Conservation (phyloP, 257 asterid genomes). For the Gentiana straminea region DNA sequence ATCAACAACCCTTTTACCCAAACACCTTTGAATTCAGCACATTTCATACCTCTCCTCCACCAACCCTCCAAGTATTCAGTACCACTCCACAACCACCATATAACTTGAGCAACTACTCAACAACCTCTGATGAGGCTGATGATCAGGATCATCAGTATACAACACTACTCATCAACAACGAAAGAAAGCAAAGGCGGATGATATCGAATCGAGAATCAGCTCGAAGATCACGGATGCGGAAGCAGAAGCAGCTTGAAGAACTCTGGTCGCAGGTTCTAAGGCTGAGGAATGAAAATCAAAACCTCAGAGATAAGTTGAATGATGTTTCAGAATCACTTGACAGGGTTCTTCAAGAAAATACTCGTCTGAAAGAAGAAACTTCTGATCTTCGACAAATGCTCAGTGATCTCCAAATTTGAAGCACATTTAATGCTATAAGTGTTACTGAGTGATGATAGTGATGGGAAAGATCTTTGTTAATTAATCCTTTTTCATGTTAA, state of each 20-base stretch:
- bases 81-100: conserved; percentile 13
- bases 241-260: conserved; percentile 81
- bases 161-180: conserved; percentile 40
- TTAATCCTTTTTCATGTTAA: conserved; percentile 10
- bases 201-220: conserved; percentile 89
- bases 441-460: conserved; percentile 30
- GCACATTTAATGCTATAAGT: conserved; percentile 33
- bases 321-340: conserved; percentile 51
- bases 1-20: conserved; percentile 28
- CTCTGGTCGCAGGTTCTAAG: conserved; percentile 82
- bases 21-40: conserved; percentile 28
- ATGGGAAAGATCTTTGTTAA: conserved; percentile 10
- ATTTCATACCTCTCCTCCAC: conserved; percentile 19
- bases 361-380: conserved; percentile 58
- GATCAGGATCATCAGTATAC: conserved; percentile 48
- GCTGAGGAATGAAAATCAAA: conserved; percentile 76
- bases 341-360: conserved; percentile 50
- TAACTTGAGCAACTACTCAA: conserved; percentile 48
- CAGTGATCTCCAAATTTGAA: conserved; percentile 42
- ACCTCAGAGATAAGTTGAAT: conserved; percentile 55
- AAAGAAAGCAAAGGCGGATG: conserved; percentile 82
- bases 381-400: conserved; percentile 67
- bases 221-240: conserved; percentile 84
- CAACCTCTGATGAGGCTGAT: conserved; percentile 78
- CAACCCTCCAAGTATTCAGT: conserved; percentile 25